Evolutionary conservation across 306 rosid species (phyloP).

Genomic region (Fragaria iinumae): DNA sequence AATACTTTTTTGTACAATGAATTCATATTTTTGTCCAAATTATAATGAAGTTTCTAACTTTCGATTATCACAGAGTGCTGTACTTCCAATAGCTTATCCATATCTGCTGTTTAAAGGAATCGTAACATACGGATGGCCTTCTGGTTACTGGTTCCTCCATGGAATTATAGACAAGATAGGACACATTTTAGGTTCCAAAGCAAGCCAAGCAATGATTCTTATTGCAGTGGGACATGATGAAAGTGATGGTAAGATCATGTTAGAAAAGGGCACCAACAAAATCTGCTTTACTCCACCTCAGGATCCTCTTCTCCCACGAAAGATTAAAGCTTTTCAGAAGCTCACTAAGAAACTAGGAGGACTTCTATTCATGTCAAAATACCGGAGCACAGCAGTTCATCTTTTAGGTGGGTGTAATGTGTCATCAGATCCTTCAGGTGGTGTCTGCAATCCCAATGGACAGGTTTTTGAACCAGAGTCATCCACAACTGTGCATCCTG

Average conservation of each 20-base stretch:
- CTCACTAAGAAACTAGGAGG: slow-evolving; percentile 34
- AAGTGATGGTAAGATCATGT: slow-evolving; percentile 30
- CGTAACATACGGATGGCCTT: slow-evolving; percentile 35
- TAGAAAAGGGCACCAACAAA: slow-evolving; percentile 21
- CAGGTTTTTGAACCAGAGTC: slow-evolving; percentile 27
- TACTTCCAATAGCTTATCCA: slow-evolving; percentile 39
- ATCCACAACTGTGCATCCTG: slow-evolving; percentile 22
- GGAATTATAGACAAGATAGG: slow-evolving; percentile 35
- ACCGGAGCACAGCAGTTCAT: slow-evolving; percentile 38
- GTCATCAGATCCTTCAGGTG: slow-evolving; percentile 26
- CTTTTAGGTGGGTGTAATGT: slow-evolving; percentile 39
- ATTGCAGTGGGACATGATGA: slow-evolving; percentile 34
- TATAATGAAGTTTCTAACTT: neutral
- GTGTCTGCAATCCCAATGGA: slow-evolving; percentile 35
- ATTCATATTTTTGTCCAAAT: too few species aligned
- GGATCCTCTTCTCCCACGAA: slow-evolving; percentile 32
- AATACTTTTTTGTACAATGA: neutral
- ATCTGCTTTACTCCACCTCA: slow-evolving; percentile 33
- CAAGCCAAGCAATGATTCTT: slow-evolving; percentile 32
- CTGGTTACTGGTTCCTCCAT: slow-evolving; percentile 35
- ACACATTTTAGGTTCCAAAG: slow-evolving; percentile 23
- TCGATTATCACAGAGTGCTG: slow-evolving; percentile 24
- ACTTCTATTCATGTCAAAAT: slow-evolving; percentile 34
- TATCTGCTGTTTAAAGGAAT: slow-evolving; percentile 37
- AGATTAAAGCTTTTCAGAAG: slow-evolving; percentile 28